Conservation (phyloP, 495 filamentous ascomycete genomes). For the Penicillium taxi region DNA sequence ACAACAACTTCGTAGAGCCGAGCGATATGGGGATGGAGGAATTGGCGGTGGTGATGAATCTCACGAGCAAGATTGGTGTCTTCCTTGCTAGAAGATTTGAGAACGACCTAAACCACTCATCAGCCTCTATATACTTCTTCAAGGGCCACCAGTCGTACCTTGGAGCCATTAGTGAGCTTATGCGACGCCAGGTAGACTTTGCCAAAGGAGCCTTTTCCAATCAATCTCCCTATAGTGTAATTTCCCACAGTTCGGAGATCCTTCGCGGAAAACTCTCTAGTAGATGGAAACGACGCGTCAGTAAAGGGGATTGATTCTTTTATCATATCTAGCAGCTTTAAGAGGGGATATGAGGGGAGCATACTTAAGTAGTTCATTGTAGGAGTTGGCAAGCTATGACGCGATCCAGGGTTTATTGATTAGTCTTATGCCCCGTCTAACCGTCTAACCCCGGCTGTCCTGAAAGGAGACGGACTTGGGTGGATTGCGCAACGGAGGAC, state of each 20-base stretch:
- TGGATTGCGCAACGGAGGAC: slow-evolving; percentile 13
- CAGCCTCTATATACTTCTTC: background rate
- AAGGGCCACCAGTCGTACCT: slow-evolving; percentile 50
- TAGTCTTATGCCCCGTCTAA: no score
- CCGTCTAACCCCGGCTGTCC: no score
- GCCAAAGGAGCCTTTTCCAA: slow-evolving; percentile 96
- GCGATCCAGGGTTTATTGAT: slow-evolving; percentile 11
- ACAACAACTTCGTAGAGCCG: slow-evolving; percentile 96
- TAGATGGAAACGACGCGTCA: slow-evolving; percentile 16
- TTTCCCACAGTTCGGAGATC: slow-evolving; percentile 90
- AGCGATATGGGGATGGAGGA: slow-evolving; percentile 95
- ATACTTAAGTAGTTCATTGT: slow-evolving; percentile 92
- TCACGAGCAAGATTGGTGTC: slow-evolving; percentile 93
- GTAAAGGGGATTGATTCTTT: background rate
- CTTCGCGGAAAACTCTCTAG: slow-evolving; percentile 90
- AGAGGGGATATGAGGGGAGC: slow-evolving; percentile 19
- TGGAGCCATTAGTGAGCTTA: slow-evolving; percentile 97
- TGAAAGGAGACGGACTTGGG: no score
- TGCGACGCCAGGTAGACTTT: slow-evolving; percentile 96
- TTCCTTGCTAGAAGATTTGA: slow-evolving; percentile 94
- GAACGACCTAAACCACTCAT: slow-evolving; percentile 62
- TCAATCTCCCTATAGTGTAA: slow-evolving; percentile 82
- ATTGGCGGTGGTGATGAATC: slow-evolving; percentile 97
- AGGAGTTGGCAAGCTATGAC: slow-evolving; percentile 84
- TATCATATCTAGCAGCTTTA: no score